Evolutionary conservation across 805 yeast species (phyloP), one percentile per base, ranked within the genome.

Genomic region (Ogataea polymorpha): DNA sequence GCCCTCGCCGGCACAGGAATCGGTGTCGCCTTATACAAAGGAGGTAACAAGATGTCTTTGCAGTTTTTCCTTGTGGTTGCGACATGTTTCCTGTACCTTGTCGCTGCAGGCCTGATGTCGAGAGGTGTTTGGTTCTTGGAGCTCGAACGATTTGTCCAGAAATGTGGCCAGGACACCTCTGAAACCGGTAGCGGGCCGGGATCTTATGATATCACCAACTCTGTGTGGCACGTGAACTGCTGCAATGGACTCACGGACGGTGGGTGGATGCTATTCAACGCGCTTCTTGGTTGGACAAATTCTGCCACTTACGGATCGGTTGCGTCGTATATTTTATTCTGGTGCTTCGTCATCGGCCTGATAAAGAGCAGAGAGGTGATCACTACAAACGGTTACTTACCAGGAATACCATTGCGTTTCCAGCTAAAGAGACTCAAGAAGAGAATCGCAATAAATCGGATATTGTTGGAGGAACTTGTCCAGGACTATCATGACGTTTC

Each of bases 111-210:
- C 0, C 68, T 89, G 37, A 74, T 87, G 57, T 82, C 93, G 7
- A 77, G 86, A 42, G 96, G 96, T 13, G 82, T 89, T 2, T 89
- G 97, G 97, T 87, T 84, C 57, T 72, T 86, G 45, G 96, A 89
- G 58, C 65, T 87, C 35, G 93, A 89, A 62, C 68, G 66, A 40
- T 89, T 81, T 62, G 87, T 88, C 42, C 74, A 77, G 42, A 64
- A 66, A 44, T 89, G 95, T 55, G 96, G 96, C 1, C 78, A 79
- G 55, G 97, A 89, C 54, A 84, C 87, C 58, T 75, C 86, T 30
- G 97, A 89, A 63, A 77, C 82, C 1, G 97, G 97, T 2, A 82
- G 83, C 28, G 97, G 97, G 0, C 96, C 96, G 0, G 97, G 97
- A 0, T 84, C 95, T 0, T 89, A 89, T 56, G 96, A 89, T 55